Percentiles rank a stretch among this genome's conserved stretches.
phyloP scores from a whole-genome alignment of 495 filamentous ascomycete species.

The Aspergillus steynii region DNA sequence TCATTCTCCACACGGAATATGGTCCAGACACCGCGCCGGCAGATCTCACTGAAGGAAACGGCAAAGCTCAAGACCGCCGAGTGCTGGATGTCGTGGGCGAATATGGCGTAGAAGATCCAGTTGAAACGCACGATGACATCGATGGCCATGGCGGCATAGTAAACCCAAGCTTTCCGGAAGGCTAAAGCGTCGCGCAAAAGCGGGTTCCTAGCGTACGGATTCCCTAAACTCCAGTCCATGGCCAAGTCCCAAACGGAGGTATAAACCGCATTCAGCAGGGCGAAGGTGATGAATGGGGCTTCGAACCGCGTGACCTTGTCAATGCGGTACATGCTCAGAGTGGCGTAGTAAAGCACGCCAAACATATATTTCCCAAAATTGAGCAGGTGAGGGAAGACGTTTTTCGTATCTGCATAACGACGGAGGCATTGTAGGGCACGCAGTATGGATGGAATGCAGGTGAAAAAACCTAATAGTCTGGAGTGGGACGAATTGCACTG shows the following conservation, averaged over 20 bases:
- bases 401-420: slow-evolving; percentile 83
- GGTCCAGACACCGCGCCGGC: slow-evolving; percentile 82
- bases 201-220: slow-evolving; percentile 65
- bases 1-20: slow-evolving; percentile 97
- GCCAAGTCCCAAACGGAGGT: slow-evolving; percentile 92
- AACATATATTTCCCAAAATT: slow-evolving; percentile 91
- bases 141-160: slow-evolving; percentile 80
- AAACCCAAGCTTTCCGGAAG: slow-evolving; percentile 73
- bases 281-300: slow-evolving; percentile 76
- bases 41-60: slow-evolving; percentile 73
- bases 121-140: slow-evolving; percentile 91
- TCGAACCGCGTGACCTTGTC: slow-evolving; percentile 53
- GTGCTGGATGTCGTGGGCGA: slow-evolving; percentile 73
- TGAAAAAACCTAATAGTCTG: slow-evolving; percentile 81
- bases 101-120: slow-evolving; percentile 95
- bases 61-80: slow-evolving; percentile 75
- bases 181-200: slow-evolving; percentile 80
- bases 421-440: slow-evolving; percentile 87
- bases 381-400: slow-evolving; percentile 87
- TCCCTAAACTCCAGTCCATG: slow-evolving; percentile 92
- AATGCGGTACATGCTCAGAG: slow-evolving; percentile 80
- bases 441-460: slow-evolving; percentile 81
- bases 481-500: slow-evolving; percentile 87
- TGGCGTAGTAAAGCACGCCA: slow-evolving; percentile 76
- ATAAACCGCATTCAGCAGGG: slow-evolving; percentile 78